These are phyloP conservation scores for Tulasnella sp. DNA, from an alignment of 768 basidiomycete genomes.

Conservation along the genomic window DNA sequence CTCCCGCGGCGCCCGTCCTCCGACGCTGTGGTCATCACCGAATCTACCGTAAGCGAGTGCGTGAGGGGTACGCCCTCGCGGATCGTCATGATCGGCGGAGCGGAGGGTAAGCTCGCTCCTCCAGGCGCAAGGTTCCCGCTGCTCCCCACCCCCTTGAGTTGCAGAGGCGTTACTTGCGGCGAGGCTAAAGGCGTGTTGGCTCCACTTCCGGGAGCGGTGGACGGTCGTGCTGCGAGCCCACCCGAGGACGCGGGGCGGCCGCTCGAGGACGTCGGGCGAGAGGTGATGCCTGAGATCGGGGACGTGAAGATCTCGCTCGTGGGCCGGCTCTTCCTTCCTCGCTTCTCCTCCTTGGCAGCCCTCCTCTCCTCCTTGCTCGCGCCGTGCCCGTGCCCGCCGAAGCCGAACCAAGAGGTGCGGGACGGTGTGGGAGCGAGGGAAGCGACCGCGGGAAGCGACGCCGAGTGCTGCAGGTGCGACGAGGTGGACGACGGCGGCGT, in stretches of 20 bases:
- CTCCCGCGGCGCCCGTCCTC: constrained; percentile 39
- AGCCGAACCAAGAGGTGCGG: constrained; percentile 21
- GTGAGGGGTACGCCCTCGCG: constrained; percentile 40
- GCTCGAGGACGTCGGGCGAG: constrained; percentile 19
- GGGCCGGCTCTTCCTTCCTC: constrained; percentile 43
- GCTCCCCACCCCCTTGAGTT: neutral
- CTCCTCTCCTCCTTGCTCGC: constrained; percentile 40
- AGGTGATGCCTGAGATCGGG: neutral
- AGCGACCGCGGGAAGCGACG: neutral
- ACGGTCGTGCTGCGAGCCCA: neutral
- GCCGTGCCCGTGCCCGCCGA: neutral
- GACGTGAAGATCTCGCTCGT: neutral
- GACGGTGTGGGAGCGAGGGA: neutral
- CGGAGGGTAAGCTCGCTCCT: neutral
- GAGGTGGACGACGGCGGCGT: constrained; percentile 68
- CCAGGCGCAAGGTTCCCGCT: neutral
- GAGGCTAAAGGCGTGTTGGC: neutral
- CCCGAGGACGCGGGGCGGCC: neutral
- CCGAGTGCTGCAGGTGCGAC: constrained; percentile 39
- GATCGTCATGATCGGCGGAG: constrained; percentile 24
- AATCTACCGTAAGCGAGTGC: constrained; percentile 12
- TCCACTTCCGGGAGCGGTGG: neutral
- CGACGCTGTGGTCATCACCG: neutral
- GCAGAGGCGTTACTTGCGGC: neutral
- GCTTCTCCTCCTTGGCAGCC: constrained; percentile 49